These are phyloP conservation scores for Nitzschia sp. DNA, from an alignment of 108 stramenopile species.

Conservation along the genomic window DNA sequence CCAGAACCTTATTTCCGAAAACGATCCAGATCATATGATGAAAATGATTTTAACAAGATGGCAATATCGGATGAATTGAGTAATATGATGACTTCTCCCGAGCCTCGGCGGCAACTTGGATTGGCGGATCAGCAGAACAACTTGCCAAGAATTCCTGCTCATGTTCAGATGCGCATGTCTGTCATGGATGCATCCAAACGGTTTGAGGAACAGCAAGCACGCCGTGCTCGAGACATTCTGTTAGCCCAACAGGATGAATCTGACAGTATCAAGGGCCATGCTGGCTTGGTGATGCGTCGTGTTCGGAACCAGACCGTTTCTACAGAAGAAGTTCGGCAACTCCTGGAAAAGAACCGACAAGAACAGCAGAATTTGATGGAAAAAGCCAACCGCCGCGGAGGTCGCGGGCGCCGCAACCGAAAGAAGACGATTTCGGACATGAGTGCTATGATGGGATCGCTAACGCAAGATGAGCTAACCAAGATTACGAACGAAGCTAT, in stretches of 20 bases:
- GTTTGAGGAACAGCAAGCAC: conserved; percentile 80
- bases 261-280: conserved; percentile 21
- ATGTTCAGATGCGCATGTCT: conserved; percentile 80
- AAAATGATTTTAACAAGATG: conserved; percentile 33
- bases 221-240: conserved; percentile 61
- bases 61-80: conserved; percentile 11
- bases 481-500: conserved; percentile 22
- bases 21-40: conserved; percentile 52
- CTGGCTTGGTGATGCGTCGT: conserved; percentile 83
- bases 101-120: conserved; percentile 62
- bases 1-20: conserved; percentile 18
- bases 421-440: conserved; percentile 85
- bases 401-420: conserved; percentile 63
- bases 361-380: conserved; percentile 69
- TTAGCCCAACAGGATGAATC: conserved; percentile 44
- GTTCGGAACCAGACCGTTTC: conserved; percentile 70
- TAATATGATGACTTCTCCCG: conserved; percentile 32
- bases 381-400: conserved; percentile 67
- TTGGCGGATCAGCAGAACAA: conserved; percentile 77
- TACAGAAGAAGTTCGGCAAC: conserved; percentile 59
- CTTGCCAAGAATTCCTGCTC: conserved; percentile 68
- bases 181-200: conserved; percentile 82
- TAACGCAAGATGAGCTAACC: conserved; percentile 29
- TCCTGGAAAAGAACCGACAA: conserved; percentile 56
- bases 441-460: conserved; percentile 59